Base-by-base conservation (phyloP, 169 alveolate species). In the Eimeria tenella region DNA sequence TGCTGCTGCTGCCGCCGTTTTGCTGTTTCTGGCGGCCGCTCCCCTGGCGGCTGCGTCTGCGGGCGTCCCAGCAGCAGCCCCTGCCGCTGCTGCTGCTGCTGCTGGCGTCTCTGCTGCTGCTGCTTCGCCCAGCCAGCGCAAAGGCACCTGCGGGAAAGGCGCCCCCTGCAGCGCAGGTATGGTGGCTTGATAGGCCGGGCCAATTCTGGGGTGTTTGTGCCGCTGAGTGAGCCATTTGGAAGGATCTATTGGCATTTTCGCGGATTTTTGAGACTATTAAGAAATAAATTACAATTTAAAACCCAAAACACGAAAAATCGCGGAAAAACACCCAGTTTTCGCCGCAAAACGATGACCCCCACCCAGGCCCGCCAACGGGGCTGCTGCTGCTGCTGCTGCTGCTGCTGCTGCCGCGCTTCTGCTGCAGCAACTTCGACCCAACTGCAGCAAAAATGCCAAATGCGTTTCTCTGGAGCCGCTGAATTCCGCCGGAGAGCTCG, bases 181-280 rank as follows among this genome's bases (percentile, higher is more conserved):
- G 8, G 65, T 52, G n/a, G 93, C 93, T 21, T 86, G 93, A 52
- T 86, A 86, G 70, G 62, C 93, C 0, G 93, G 93, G 8, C 93
- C 93, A 7, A 86, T 86, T 52, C 93, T 81, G 13, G 93, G 93
- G 55, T 86, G 93, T 49, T 49, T 19, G 65, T 31, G 93, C 68
- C 93, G 81, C 63, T 86, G 83, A 13, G 60, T 15, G 83, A 86
- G 62, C 93, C 93, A 86, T 19, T 82, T 31, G 58, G 81, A 58
- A 1, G 83, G 71, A 50, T 86, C 93, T 62, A 86, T 25, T 65
- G 93, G 93, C 93, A 86, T 86, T 17, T 65, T 49, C 19, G 17
- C 11, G 77, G 15, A 25, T 31, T 42, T 31, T 31, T 31, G 42
- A 31, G 42, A 31, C 0, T 31, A 31, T 31, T 0, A 68, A 68